Evolutionary conservation across 768 basidiomycete genomes (phyloP).

Genomic region (Stropharia rugosoannulata): DNA sequence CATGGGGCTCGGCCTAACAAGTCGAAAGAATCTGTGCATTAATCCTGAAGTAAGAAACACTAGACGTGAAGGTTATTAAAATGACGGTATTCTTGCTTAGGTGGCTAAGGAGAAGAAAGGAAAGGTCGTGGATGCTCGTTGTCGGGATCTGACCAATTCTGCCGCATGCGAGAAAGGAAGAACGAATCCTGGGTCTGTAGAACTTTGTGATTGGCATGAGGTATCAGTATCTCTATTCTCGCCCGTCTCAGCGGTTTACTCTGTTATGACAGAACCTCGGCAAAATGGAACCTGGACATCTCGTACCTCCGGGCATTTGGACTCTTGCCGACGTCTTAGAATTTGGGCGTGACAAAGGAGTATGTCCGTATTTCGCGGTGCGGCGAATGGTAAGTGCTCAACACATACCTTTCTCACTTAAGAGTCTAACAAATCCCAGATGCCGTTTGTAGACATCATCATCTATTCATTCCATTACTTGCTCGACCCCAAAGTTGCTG

Average conservation of each 20-base stretch:
- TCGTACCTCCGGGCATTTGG: constrained; percentile 87
- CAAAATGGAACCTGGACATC: constrained; percentile 74
- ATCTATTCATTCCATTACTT: constrained; percentile 99
- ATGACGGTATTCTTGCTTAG: constrained; percentile 36
- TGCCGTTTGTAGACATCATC: constrained; percentile 93
- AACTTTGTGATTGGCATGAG: constrained; percentile 95
- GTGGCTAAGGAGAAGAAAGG: constrained; percentile 99
- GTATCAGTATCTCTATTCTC: constrained; percentile 39
- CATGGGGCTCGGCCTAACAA: constrained; percentile 89
- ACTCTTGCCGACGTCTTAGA: constrained; percentile 92
- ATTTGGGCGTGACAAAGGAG: constrained; percentile 79
- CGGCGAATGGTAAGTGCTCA: constrained; percentile 77
- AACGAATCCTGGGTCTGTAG: constrained; percentile 84
- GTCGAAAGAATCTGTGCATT: constrained; percentile 94
- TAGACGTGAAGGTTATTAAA: not conserved
- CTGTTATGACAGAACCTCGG: constrained; percentile 65
- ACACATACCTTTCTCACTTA: not conserved
- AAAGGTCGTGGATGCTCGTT: constrained; percentile 93
- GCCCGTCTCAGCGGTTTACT: constrained; percentile 3
- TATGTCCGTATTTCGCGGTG: constrained; percentile 96
- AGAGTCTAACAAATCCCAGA: constrained; percentile 43
- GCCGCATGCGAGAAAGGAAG: constrained; percentile 81
- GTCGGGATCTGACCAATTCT: constrained; percentile 91
- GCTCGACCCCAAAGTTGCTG: constrained; percentile 97
- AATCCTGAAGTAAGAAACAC: constrained; percentile 76